Evolutionary conservation across 805 yeast genomes (phyloP), one percentile per base, ranked within the genome.

Genomic region (Wickerhamomyces tratensis): DNA sequence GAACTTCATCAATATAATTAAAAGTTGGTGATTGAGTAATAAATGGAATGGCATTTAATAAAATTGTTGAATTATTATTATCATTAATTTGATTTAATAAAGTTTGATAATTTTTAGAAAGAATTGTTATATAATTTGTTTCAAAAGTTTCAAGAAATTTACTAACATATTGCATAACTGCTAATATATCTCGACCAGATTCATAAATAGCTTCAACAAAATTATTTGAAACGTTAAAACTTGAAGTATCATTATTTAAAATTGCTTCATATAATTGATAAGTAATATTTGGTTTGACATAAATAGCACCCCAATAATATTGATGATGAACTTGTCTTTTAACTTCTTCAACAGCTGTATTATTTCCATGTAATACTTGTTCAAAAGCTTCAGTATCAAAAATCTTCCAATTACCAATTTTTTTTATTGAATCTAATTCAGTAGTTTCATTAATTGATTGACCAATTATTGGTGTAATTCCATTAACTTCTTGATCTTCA

Each of bases 251-350:
- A 31, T 31, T 31, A 12, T 12, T 31, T 6, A 31, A 8, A 6
- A 57, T 36, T 0, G 61, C 60, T 6, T 43, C 29, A 37, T 41
- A 51, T 14, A 50, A 49, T 30, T 44, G 40, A 25, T 45, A 50
- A 3, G 76, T 63, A 1, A 82, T 75, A 50, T 73, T 68, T 6
- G 63, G 56, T 25, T 59, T 56, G 26, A 81, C 72, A 46, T 75
- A 73, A 33, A 78, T 61, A 0, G 78, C 72, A 8, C 68, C 72
- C 86, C 86, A 81, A 50, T 69, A 77, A 7, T 67, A 48, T 54
- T 78, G 76, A 43, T 69, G 72, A 47, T 71, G 75, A 5, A 81
- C 68, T 38, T 62, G 60, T 20, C 67, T 46, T 20, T 52, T 36
- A 15, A 77, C 55, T 47, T 71, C 71, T 13, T 65, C 65, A 38